Conservation (phyloP, 495 filamentous ascomycete species). For the Aspergillus nidulans region DNA sequence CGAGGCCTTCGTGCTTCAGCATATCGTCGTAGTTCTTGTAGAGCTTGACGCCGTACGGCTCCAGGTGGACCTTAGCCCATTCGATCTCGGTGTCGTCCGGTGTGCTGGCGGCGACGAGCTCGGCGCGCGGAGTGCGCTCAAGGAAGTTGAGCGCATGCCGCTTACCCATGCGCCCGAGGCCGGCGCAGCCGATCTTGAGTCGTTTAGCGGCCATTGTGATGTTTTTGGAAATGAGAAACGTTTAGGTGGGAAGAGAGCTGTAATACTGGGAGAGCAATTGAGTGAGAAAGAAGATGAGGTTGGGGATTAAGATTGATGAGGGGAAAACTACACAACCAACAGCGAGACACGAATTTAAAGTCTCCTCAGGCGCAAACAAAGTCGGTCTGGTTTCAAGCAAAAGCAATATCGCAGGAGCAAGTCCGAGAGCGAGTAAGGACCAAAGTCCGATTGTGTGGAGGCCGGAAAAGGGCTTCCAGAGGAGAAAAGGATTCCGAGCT, state of each 20-base stretch:
- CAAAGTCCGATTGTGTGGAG: neutral
- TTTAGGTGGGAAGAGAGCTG: neutral
- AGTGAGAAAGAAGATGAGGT: neutral
- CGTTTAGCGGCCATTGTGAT: slow-evolving; percentile 39
- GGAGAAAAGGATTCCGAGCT: slow-evolving; percentile 6
- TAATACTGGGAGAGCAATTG: neutral
- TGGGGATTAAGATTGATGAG: neutral
- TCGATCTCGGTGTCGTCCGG: slow-evolving; percentile 46
- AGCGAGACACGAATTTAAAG: neutral
- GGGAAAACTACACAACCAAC: neutral
- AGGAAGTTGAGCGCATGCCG: slow-evolving; percentile 53
- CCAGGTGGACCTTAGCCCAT: slow-evolving; percentile 48
- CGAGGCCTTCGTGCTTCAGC: slow-evolving; percentile 49
- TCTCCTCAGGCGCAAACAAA: neutral
- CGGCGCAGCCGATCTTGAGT: slow-evolving; percentile 47
- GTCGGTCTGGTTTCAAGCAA: slow-evolving; percentile 11
- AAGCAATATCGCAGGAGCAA: slow-evolving; percentile 4
- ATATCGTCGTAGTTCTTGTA: slow-evolving; percentile 55
- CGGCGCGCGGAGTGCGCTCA: slow-evolving; percentile 45
- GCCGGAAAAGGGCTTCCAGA: slow-evolving; percentile 17
- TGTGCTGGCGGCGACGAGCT: slow-evolving; percentile 49
- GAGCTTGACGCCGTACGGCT: slow-evolving; percentile 41
- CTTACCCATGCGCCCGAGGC: slow-evolving; percentile 57
- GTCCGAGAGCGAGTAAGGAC: slow-evolving; percentile 7
- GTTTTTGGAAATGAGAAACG: neutral